Evolutionary conservation across 768 basidiomycete genomes (phyloP).

Genomic region (Pleurotus ostreatus): DNA sequence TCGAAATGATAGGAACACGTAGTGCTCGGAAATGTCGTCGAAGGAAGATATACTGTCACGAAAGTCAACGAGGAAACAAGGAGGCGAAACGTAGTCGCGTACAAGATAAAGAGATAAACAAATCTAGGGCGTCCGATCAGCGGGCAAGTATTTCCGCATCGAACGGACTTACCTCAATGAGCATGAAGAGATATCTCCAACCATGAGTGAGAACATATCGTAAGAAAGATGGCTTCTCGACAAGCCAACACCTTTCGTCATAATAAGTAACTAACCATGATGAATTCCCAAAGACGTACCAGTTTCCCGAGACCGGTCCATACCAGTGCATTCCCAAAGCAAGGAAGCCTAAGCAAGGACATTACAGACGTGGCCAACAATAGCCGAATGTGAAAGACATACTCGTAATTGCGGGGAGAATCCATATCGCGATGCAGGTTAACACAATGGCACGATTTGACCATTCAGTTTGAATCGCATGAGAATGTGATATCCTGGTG

Average conservation of each 20-base stretch:
- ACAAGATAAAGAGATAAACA: not conserved
- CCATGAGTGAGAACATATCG: constrained; percentile 12
- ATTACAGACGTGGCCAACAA: not conserved
- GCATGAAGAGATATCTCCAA: constrained; percentile 12
- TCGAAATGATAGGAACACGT: not conserved
- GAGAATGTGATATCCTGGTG: constrained; percentile 5
- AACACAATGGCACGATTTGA: not conserved
- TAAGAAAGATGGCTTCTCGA: constrained; percentile 7
- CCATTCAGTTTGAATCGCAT: constrained; percentile 1
- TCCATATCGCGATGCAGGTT: not conserved
- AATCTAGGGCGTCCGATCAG: not conserved
- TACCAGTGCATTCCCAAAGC: constrained; percentile 13
- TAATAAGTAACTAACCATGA: not conserved
- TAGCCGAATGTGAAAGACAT: not conserved
- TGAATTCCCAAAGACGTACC: not conserved
- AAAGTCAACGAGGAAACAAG: not conserved
- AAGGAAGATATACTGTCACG: not conserved
- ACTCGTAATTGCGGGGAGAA: not conserved
- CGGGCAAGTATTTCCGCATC: no score
- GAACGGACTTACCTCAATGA: constrained; percentile 19
- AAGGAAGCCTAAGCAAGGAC: constrained; percentile 10
- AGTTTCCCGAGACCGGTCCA: constrained; percentile 11
- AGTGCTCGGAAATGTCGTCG: not conserved
- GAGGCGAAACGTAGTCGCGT: not conserved
- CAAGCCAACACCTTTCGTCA: constrained; percentile 10